These are phyloP conservation scores for Vigna radiata DNA, from an alignment of 306 rosid genomes.

Conservation along the genomic window DNA sequence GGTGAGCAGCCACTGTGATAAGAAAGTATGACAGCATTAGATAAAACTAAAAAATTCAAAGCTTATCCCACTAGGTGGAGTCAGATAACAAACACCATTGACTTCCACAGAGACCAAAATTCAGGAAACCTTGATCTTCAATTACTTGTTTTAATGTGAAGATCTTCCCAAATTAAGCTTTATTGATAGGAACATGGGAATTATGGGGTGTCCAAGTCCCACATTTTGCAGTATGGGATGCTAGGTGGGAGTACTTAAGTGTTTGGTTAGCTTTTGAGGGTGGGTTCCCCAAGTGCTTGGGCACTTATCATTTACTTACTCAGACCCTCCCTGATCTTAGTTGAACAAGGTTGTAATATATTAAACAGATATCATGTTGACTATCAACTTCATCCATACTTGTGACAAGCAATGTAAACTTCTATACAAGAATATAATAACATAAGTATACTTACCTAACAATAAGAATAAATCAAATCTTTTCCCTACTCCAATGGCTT, in stretches of 20 bases:
- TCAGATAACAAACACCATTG: slow-evolving; percentile 1
- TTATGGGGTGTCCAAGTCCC: too few relatives aligned
- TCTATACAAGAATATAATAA: slow-evolving; percentile 34
- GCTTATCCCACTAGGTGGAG: not conserved
- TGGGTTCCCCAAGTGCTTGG: too few relatives aligned
- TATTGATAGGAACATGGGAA: too few relatives aligned
- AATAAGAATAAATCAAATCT: not conserved
- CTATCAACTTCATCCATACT: slow-evolving; percentile 7
- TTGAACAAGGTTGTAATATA: not conserved
- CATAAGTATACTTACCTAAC: slow-evolving; percentile 16
- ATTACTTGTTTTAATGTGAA: slow-evolving; percentile 13
- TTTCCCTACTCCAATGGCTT: slow-evolving; percentile 27
- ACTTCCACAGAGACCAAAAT: slow-evolving; percentile 21
- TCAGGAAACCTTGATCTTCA: not conserved
- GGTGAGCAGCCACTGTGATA: slow-evolving; percentile 94
- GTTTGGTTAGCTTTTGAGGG: too few relatives aligned
- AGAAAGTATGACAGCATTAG: not conserved
- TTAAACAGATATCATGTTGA: not conserved
- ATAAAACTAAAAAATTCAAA: slow-evolving; percentile 7
- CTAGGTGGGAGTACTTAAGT: too few relatives aligned
- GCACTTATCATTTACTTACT: not conserved
- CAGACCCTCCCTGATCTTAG: slow-evolving; percentile 5
- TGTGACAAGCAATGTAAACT: slow-evolving; percentile 6
- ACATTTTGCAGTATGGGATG: too few relatives aligned
- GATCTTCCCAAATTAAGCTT: slow-evolving; percentile 10